Conservation (phyloP, 805 yeast species). For the Wickerhamomyces rabaulensis region DNA sequence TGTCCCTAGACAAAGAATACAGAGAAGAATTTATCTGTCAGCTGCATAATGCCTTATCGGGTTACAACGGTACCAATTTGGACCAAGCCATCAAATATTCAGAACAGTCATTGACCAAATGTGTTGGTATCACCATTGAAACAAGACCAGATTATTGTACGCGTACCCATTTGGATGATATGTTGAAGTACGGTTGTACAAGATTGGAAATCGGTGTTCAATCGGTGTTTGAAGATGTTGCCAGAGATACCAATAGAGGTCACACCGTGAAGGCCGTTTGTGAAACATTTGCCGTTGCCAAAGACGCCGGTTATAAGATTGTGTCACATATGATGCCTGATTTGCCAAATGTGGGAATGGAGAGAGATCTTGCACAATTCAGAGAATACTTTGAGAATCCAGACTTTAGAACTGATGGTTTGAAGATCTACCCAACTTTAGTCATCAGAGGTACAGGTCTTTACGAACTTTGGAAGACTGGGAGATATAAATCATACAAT, state of each 20-base stretch:
- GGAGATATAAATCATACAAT: constrained; percentile 88
- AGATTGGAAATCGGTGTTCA: constrained; percentile 96
- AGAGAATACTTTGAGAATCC: constrained; percentile 96
- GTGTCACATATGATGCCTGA: constrained; percentile 99
- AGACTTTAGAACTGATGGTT: constrained; percentile 93
- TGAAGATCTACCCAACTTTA: constrained; percentile 90
- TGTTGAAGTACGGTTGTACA: constrained; percentile 95
- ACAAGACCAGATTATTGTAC: constrained; percentile 99
- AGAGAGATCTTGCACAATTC: constrained; percentile 93
- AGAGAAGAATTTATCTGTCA: constrained; percentile 86
- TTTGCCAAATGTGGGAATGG: constrained; percentile 97
- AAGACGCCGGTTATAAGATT: constrained; percentile 96
- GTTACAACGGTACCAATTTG: constrained; percentile 78
- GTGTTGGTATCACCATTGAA: constrained; percentile 98
- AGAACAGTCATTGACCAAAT: constrained; percentile 91
- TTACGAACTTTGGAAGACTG: constrained; percentile 96
- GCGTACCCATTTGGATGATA: constrained; percentile 89
- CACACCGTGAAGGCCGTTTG: constrained; percentile 96
- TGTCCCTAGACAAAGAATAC: constrained; percentile 88
- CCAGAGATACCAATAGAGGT: constrained; percentile 96
- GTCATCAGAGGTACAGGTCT: constrained; percentile 97
- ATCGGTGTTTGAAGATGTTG: constrained; percentile 95
- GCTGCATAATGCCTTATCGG: constrained; percentile 91
- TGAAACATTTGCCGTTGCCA: constrained; percentile 92
- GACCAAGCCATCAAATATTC: constrained; percentile 90